These are phyloP conservation scores for Zymoseptoria ardabiliae DNA, from an alignment of 2,329 filamentous ascomycete genomes.

Conservation along the genomic window DNA sequence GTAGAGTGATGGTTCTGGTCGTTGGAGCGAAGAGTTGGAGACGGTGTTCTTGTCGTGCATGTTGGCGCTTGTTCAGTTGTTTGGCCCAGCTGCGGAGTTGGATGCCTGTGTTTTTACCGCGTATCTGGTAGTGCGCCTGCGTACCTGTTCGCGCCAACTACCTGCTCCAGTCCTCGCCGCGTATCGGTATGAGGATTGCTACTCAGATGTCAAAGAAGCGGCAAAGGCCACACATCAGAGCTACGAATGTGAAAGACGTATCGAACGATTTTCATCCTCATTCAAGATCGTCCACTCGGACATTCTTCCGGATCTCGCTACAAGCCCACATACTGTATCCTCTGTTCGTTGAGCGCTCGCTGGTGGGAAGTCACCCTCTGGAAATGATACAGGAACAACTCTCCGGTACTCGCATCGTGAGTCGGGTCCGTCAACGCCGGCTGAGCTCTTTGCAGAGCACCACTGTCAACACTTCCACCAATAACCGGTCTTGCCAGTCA, in stretches of 20 bases:
- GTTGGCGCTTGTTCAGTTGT: background rate
- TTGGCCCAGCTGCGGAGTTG: no score
- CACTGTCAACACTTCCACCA: constrained; percentile 46
- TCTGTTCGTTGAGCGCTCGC: background rate
- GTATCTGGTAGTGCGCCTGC: no score
- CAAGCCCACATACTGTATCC: background rate
- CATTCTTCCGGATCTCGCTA: background rate
- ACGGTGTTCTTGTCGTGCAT: background rate
- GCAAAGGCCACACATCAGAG: no score
- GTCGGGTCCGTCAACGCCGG: constrained; percentile 20
- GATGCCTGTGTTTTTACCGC: no score
- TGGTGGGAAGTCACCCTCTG: background rate
- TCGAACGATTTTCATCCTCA: no score
- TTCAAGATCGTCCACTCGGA: background rate
- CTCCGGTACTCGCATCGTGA: constrained; percentile 17
- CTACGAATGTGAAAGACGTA: no score
- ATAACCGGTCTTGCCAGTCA: constrained; percentile 44
- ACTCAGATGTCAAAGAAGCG: no score
- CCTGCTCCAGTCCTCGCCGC: no score
- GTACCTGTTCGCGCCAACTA: no score
- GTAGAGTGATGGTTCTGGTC: background rate
- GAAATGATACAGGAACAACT: constrained; percentile 14
- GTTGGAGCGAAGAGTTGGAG: background rate
- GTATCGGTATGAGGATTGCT: no score
- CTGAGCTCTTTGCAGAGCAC: constrained; percentile 42